Evolutionary conservation across 2,329 filamentous ascomycete species (phyloP), one percentile per base, ranked within the genome.

Genomic region (Phialocephala sp.): DNA sequence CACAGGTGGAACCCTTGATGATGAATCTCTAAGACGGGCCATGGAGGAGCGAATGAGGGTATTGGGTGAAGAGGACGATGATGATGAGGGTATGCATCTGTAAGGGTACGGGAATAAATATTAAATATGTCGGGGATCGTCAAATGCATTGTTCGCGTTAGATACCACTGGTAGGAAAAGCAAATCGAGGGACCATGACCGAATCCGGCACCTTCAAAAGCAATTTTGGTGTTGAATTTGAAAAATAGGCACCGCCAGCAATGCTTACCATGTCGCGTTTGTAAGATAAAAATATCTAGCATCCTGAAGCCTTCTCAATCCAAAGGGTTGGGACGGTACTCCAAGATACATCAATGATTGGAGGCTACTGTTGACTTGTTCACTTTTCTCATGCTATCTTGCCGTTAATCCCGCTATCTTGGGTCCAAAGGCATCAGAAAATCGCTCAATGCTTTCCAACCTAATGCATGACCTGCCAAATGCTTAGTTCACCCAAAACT

Each of bases 1-100:
- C 54, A 60, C 64, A 2, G 82, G 84, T 22, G 84, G 85, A 11
- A 81, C 82, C 37, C 68, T 89, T 62, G 81, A 80, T 24, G 87
- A 89, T 67, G 86, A 89, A 68, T 83, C 90, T 74, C 77, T 91
- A 62, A 79, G 85, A 63, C 77, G 81, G 67, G 81, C 81, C 59
- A 73, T 90, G 66, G 83, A 86, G 71, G 84, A 84, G 70, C 83
- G 83, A 60, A 80, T 90, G 77, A 79, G 81, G 56, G 72, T 78
- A 8, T 73, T 83, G 27, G 79, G 74, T 14, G 76, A 77, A 4
- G 81, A 81, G 2, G 81, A 80, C 8, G 81, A 80, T 24, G 81
- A 83, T 14, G 83, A 87, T 4, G 85, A 82, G 22, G 88, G 89
- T 1, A 80, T 91, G 80, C 87, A 91, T 78, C 77, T 91, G 55